Conservation (phyloP, 306 rosid genomes). For the Mimosa bimucronata region DNA sequence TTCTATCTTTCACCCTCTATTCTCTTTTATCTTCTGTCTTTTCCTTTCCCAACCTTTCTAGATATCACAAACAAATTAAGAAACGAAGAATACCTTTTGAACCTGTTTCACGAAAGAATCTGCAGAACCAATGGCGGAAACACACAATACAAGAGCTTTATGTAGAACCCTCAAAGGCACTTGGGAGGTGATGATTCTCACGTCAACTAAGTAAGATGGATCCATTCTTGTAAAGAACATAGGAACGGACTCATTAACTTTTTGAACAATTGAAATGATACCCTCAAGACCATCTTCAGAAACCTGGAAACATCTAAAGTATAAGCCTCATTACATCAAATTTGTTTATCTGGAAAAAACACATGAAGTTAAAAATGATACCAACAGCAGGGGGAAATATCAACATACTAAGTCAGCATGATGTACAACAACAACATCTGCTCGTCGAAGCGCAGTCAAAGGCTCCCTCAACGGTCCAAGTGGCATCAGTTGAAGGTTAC, state of each 20-base stretch:
- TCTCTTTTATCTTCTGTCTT: background rate
- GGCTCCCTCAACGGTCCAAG: conserved; percentile 96
- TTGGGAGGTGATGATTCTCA: conserved; percentile 48
- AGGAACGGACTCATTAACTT: conserved; percentile 52
- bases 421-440: conserved; percentile 75
- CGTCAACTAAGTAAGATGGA: conserved; percentile 67
- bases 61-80: background rate
- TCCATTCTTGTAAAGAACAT: conserved; percentile 81
- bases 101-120: conserved; percentile 71
- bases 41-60: background rate
- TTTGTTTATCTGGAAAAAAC: conserved; percentile 3
- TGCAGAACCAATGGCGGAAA: conserved; percentile 91
- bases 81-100: conserved; percentile 62
- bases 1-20: background rate
- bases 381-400: background rate
- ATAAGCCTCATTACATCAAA: conserved; percentile 32
- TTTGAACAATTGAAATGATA: conserved; percentile 48
- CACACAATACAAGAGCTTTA: conserved; percentile 57
- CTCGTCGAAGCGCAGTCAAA: conserved; percentile 65
- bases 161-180: conserved; percentile 54
- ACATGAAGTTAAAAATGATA: conserved; percentile 3
- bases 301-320: conserved; percentile 56
- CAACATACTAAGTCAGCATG: conserved; percentile 76
- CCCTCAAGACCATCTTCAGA: conserved; percentile 59
- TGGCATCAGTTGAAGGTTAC: conserved; percentile 68